Percentiles rank a stretch among this genome's conserved stretches.
phyloP scores from a whole-genome alignment of 495 filamentous ascomycete genomes.

The Trichoderma asperelloides region DNA sequence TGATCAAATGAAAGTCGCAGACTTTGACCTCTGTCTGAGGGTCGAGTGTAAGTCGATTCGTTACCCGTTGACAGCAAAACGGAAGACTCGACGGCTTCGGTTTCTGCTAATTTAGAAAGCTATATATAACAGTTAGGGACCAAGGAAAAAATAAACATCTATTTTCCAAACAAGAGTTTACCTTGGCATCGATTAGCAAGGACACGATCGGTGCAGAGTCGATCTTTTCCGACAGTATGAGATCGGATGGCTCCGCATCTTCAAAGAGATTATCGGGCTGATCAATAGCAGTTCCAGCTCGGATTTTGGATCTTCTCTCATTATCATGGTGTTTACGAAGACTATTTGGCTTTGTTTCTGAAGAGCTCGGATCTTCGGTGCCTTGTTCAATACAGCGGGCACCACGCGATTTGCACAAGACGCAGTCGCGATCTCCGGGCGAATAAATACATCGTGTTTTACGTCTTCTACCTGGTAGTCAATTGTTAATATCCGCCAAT shows the following conservation, averaged over 20 bases:
- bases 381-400: conserved; percentile 11
- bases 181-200: background rate
- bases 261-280: background rate
- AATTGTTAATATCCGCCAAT: background rate
- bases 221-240: background rate
- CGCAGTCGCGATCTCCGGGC: conserved; percentile 8
- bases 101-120: background rate
- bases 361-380: background rate
- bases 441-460: conserved; percentile 10
- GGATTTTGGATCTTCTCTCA: background rate
- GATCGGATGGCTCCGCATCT: background rate
- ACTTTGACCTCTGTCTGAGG: background rate
- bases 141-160: background rate
- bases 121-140: background rate
- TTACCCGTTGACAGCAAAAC: background rate
- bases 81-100: background rate
- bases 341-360: background rate
- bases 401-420: conserved; percentile 6
- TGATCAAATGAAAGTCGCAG: too few species aligned
- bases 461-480: conserved; percentile 11
- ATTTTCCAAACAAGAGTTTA: background rate
- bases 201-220: background rate
- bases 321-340: background rate
- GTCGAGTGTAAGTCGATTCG: background rate
- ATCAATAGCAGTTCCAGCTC: background rate